Evolutionary conservation across 768 basidiomycete genomes (phyloP).

Genomic region (Amanita pallidorosea): DNA sequence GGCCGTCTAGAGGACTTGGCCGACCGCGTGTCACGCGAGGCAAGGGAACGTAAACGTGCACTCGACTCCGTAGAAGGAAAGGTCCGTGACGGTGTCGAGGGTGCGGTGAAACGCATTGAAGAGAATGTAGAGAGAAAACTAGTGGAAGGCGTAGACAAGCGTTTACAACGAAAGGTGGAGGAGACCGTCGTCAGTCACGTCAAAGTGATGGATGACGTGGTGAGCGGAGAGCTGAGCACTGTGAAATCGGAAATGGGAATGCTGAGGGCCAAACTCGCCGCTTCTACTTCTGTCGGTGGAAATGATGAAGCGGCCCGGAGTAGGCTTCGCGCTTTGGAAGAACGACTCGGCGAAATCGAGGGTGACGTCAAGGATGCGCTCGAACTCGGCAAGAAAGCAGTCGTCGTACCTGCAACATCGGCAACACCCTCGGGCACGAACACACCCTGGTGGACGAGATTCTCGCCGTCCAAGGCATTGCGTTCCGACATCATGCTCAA

Average conservation of each 20-base stretch:
- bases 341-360: conserved; percentile 50
- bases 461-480: conserved; percentile 30
- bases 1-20: conserved; percentile 50
- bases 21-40: conserved; percentile 28
- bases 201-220: conserved; percentile 26
- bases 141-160: conserved; percentile 9
- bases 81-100: conserved; percentile 5
- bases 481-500: conserved; percentile 52
- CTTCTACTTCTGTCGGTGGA: conserved; percentile 9
- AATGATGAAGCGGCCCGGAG: conserved; percentile 47
- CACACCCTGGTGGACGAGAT: conserved; percentile 63
- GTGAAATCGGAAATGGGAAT: conserved; percentile 48
- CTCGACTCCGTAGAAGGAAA: conserved; percentile 1
- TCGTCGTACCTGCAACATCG: conserved; percentile 24
- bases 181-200: conserved; percentile 14
- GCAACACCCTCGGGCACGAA: conserved; percentile 17
- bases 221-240: conserved; percentile 33
- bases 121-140: conserved; percentile 2
- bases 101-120: conserved; percentile 24
- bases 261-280: conserved; percentile 31
- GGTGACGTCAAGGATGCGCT: conserved; percentile 60
- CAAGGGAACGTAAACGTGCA: conserved; percentile 7
- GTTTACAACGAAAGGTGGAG: background rate
- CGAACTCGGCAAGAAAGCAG: conserved; percentile 44
- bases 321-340: conserved; percentile 48